Percentiles rank a stretch among this genome's conserved stretches.
These are phyloP conservation scores for Macrophomina tecta DNA, from an alignment of 2,329 filamentous ascomycete genomes.

Conservation along the genomic window DNA sequence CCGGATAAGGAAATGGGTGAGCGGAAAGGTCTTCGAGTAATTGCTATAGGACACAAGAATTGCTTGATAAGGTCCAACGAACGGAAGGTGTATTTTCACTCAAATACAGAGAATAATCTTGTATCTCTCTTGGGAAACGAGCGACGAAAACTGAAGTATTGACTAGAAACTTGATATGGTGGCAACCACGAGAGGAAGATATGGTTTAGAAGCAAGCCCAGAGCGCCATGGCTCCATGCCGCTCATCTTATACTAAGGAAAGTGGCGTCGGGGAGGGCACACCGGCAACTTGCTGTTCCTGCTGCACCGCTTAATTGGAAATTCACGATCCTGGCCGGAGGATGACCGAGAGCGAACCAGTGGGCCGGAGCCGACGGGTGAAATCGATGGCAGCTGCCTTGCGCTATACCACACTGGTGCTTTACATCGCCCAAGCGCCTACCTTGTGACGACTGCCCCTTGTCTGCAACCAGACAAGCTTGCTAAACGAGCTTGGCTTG, in stretches of 20 bases:
- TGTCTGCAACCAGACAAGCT: conserved; percentile 5
- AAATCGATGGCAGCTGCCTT: conserved; percentile 3
- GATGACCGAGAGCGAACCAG: background rate
- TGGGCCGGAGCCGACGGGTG: background rate
- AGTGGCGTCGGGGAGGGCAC: background rate
- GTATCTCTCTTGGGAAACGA: background rate
- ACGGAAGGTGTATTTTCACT: background rate
- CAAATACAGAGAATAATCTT: background rate
- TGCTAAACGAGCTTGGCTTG: background rate
- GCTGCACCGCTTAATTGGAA: background rate
- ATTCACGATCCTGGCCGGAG: conserved; percentile 6
- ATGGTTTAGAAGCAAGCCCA: background rate
- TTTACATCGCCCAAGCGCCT: background rate
- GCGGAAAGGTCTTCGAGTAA: background rate
- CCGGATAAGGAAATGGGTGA: background rate
- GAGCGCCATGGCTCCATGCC: conserved; percentile 5
- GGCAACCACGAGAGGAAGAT: background rate
- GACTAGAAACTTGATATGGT: background rate
- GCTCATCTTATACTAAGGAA: conserved; percentile 11
- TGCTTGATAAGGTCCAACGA: background rate
- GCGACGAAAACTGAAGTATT: background rate
- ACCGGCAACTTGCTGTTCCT: background rate
- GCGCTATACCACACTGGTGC: conserved; percentile 1
- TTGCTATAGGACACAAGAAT: background rate
- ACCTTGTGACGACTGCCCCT: background rate